Evolutionary conservation across 805 yeast genomes (phyloP).

Genomic region (Yamadazyma akitaensis): DNA sequence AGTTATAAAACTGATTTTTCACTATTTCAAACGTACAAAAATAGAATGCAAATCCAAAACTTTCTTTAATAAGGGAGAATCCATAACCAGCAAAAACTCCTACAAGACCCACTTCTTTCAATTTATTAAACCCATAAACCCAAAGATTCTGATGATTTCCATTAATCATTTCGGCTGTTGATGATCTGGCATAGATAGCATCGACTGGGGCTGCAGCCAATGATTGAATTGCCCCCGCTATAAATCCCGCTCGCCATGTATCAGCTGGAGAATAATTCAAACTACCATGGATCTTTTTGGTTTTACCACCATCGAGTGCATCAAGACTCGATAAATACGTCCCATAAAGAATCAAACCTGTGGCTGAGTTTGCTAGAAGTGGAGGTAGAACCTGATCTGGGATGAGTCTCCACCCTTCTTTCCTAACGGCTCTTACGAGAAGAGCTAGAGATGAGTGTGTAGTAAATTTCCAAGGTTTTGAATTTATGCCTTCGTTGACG

Average conservation of each 20-base stretch:
- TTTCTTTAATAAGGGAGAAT: constrained; percentile 75
- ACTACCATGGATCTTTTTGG: constrained; percentile 6
- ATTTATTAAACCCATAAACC: constrained; percentile 67
- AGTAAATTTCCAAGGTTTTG: constrained; percentile 50
- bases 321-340: constrained; percentile 63
- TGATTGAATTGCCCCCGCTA: constrained; percentile 88
- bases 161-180: constrained; percentile 66
- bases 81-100: constrained; percentile 91
- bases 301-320: constrained; percentile 17
- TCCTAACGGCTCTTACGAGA: constrained; percentile 62
- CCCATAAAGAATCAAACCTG: constrained; percentile 82
- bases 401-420: constrained; percentile 82
- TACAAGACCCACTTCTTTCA: constrained; percentile 67
- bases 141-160: constrained; percentile 71
- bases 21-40: constrained; percentile 78
- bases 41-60: constrained; percentile 78
- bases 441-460: constrained; percentile 82
- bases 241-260: constrained; percentile 73
- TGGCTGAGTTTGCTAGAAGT: constrained; percentile 79
- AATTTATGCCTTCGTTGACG: constrained; percentile 41
- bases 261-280: constrained; percentile 39
- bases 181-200: constrained; percentile 81
- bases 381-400: constrained; percentile 89
- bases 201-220: constrained; percentile 91
- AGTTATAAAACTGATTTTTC: constrained; percentile 61